These are phyloP conservation scores for Xanthoceras sorbifolium DNA, from an alignment of 345 rosid genomes.

Conservation along the genomic window DNA sequence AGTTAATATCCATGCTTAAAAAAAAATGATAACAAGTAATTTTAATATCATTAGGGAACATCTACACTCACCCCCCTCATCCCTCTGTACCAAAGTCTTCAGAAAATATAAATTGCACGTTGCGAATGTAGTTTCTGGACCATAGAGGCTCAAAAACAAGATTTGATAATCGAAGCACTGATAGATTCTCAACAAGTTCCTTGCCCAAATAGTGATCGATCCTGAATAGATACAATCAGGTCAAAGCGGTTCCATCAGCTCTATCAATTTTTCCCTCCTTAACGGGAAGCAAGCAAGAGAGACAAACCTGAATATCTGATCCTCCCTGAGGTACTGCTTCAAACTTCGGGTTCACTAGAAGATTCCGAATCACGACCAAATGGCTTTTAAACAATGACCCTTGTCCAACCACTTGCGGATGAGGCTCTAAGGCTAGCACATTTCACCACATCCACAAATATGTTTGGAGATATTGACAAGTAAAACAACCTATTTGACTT, in stretches of 20 bases:
- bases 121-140: constrained; percentile 84
- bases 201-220: constrained; percentile 93
- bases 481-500: constrained; percentile 75
- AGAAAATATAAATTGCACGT: constrained; percentile 86
- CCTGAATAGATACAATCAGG: constrained; percentile 40
- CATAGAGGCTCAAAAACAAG: constrained; percentile 91
- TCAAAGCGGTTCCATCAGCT: neutral
- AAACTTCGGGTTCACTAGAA: constrained; percentile 76
- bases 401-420: constrained; percentile 77
- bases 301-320: constrained; percentile 83
- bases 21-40: neutral
- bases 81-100: constrained; percentile 98
- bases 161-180: constrained; percentile 93
- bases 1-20: neutral
- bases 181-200: constrained; percentile 92
- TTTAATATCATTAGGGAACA: neutral
- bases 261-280: neutral
- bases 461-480: constrained; percentile 85
- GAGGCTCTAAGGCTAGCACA: constrained; percentile 78
- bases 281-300: neutral
- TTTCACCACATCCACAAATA: constrained; percentile 81
- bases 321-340: constrained; percentile 75
- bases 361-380: constrained; percentile 89
- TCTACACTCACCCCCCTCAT: constrained; percentile 74
- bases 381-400: constrained; percentile 93